Base-by-base conservation (phyloP, 78 protist genomes). In the Isochrysis galbana region DNA sequence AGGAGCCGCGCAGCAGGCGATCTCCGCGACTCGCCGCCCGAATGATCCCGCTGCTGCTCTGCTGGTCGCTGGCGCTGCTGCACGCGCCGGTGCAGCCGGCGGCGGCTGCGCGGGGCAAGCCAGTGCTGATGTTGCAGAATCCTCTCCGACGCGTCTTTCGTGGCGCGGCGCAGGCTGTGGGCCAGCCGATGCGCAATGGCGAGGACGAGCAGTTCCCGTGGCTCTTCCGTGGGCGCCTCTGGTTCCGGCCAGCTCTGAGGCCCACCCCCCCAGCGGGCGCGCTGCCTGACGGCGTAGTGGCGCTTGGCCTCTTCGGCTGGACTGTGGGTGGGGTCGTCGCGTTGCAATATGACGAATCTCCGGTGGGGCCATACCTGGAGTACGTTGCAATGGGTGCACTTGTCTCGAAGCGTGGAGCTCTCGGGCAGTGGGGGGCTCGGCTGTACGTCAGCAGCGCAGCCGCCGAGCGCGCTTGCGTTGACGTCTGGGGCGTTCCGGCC, bases 331-430 rank as follows among this genome's bases (percentile, higher is more conserved):
- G 89, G 22, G 44, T 44, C 23, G 89, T 83, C 44, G 55, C 67
- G 26, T 22, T 83, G 87, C 34, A 83, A 61, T 83, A 83, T 61
- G 89, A 83, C 61, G 67, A 22, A 10, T 83, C 89, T 2, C 89
- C 89, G 42, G 89, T 83, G 45, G 67, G 67, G 45, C 89, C 55
- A 5, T 83, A 83, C 61, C 89, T 44, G 42, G 89, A 83, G 89
- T 83, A 83, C 67, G 89, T 83, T 51, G 26, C 42, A 5, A 83
- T 83, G 89, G 89, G 89, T 2, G 2, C 89, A 1, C 67, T 83
- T 23, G 89, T 83, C 29, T 17, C 89, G 42, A 83, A 83, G 39
- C 89, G 89, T 0, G 89, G 89, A 4, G 67, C 89, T 1, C 23
- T 83, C 11, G 89, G 89, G 7, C 89, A 83, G 89, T 83, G 89